phyloP scores from a whole-genome alignment of 805 yeast genomes.

The Metschnikowia colocasiae region DNA sequence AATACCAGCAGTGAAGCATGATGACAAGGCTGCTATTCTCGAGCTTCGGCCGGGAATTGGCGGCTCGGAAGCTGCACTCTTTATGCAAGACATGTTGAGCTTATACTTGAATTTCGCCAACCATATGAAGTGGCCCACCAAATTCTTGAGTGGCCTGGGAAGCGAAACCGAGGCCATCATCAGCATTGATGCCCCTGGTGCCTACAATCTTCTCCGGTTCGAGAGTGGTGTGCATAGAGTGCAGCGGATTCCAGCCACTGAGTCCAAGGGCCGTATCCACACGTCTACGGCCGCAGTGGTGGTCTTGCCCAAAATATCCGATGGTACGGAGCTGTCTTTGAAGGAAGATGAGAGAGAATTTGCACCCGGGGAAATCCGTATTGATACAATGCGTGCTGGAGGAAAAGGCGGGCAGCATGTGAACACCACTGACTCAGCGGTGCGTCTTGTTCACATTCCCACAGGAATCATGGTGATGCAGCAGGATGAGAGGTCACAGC shows the following conservation, averaged over 20 bases:
- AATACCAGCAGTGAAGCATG: constrained; percentile 73
- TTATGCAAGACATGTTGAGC: constrained; percentile 70
- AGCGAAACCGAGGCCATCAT: constrained; percentile 71
- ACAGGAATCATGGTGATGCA: constrained; percentile 85
- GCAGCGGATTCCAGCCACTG: constrained; percentile 91
- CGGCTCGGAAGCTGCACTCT: constrained; percentile 88
- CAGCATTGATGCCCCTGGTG: constrained; percentile 66
- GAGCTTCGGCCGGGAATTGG: constrained; percentile 96
- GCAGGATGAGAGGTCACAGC: constrained; percentile 96
- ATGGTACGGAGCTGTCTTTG: constrained; percentile 46
- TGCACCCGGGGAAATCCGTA: constrained; percentile 80
- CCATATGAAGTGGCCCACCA: constrained; percentile 61
- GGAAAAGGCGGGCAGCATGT: constrained; percentile 99
- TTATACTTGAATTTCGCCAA: constrained; percentile 80
- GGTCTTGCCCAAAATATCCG: constrained; percentile 78
- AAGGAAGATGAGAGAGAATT: constrained; percentile 62
- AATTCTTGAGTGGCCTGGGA: constrained; percentile 61
- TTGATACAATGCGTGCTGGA: constrained; percentile 96
- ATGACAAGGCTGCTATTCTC: constrained; percentile 71
- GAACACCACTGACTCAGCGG: constrained; percentile 96
- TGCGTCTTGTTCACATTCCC: constrained; percentile 85
- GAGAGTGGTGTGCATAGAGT: constrained; percentile 98
- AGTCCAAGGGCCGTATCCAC: constrained; percentile 88
- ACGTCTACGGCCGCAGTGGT: constrained; percentile 96
- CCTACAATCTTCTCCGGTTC: constrained; percentile 67